phyloP scores from a whole-genome alignment of 163 green algal genomes.

The Chlorella variabilis region DNA sequence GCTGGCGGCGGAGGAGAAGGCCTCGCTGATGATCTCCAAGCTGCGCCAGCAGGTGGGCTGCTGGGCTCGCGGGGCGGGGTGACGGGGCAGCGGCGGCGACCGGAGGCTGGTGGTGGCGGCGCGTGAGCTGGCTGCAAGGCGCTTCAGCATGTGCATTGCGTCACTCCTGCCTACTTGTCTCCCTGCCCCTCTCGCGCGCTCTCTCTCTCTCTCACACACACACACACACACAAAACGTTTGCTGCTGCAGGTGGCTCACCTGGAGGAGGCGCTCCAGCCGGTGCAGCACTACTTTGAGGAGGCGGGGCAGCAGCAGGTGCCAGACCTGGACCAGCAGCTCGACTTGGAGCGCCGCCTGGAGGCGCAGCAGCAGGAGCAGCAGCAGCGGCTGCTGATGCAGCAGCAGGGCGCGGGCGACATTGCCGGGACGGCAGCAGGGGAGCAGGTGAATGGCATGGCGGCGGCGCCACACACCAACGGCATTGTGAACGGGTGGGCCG shows the following conservation, averaged over 20 bases:
- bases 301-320: neutral
- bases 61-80: too few relatives aligned
- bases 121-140: too few relatives aligned
- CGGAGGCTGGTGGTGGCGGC: too few relatives aligned
- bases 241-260: conserved; percentile 14
- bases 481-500: too few relatives aligned
- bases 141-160: neutral
- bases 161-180: neutral
- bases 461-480: too few relatives aligned
- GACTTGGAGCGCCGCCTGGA: neutral
- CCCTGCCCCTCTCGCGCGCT: neutral
- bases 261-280: conserved; percentile 39
- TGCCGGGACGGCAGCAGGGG: neutral
- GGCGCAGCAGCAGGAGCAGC: conserved; percentile 9
- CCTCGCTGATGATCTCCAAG: neutral
- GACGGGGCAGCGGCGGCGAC: too few relatives aligned
- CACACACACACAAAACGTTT: too few relatives aligned
- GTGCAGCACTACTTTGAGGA: conserved; percentile 33
- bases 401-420: neutral
- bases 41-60: conserved; percentile 26
- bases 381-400: neutral
- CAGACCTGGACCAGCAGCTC: neutral
- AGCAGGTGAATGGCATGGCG: too few relatives aligned
- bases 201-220: too few relatives aligned
- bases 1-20: conserved; percentile 12